A percentile compares a stretch with the other conserved stretches of the same genome.
phyloP scores from a whole-genome alignment of 306 rosid genomes.

The Lagenaria siceraria region DNA sequence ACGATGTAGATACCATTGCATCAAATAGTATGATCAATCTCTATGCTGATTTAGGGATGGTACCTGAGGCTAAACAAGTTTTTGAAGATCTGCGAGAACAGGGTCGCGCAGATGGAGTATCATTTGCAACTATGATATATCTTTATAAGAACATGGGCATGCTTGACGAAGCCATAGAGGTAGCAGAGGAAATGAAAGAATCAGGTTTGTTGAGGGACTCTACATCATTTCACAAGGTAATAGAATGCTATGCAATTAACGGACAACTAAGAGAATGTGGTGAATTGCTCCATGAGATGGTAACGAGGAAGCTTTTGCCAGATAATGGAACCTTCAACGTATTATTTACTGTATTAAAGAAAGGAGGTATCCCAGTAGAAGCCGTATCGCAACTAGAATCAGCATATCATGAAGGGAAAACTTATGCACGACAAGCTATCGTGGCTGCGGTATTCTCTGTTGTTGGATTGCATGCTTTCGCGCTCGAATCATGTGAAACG shows the following conservation, averaged over 20 bases:
- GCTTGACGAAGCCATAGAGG: constrained; percentile 61
- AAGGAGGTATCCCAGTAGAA: constrained; percentile 55
- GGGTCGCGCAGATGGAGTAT: constrained; percentile 43
- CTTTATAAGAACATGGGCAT: constrained; percentile 57
- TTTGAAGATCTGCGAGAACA: constrained; percentile 48
- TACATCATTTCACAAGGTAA: constrained; percentile 55
- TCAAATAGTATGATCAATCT: constrained; percentile 67
- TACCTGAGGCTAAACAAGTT: constrained; percentile 55
- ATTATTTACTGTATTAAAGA: constrained; percentile 54
- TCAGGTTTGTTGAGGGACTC: constrained; percentile 63
- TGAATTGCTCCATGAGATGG: constrained; percentile 66
- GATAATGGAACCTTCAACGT: constrained; percentile 51
- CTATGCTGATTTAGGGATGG: constrained; percentile 66
- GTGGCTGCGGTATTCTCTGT: constrained; percentile 48
- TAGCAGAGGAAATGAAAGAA: constrained; percentile 79
- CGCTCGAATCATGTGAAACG: constrained; percentile 41
- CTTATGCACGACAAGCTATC: constrained; percentile 57
- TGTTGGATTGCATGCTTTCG: constrained; percentile 68
- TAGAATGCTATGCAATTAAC: constrained; percentile 48
- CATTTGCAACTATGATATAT: constrained; percentile 64
- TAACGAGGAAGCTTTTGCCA: constrained; percentile 56
- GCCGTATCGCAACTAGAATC: constrained; percentile 67
- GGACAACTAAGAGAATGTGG: constrained; percentile 63
- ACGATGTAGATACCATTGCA: constrained; percentile 54
- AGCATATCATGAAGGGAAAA: constrained; percentile 55